Percentiles rank a stretch among this genome's conserved stretches.
Evolutionary conservation across 176 grass and related monocot species (phyloP).

Genomic region (Carex myosuroides): DNA sequence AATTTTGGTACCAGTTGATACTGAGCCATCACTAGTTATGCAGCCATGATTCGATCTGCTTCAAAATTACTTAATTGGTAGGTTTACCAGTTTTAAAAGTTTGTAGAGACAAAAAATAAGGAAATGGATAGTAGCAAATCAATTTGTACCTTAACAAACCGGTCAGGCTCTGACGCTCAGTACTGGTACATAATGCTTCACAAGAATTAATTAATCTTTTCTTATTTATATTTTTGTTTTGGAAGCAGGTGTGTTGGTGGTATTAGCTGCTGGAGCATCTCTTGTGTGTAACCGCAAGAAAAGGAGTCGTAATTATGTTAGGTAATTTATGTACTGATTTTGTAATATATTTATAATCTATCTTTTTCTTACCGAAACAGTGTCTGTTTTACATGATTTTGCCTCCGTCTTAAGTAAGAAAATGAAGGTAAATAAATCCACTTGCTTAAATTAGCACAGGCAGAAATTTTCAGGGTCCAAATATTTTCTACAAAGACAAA

Average conservation of each 20-base stretch:
- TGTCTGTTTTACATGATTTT: too few species aligned
- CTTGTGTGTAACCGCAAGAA: neutral
- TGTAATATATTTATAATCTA: neutral
- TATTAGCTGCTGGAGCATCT: conserved; percentile 7
- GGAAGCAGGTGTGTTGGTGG: conserved; percentile 9
- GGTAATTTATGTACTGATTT: neutral
- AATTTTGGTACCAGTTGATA: neutral
- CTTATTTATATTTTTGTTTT: neutral
- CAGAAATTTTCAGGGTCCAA: neutral
- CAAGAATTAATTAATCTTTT: neutral
- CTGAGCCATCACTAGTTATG: neutral
- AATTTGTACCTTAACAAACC: neutral
- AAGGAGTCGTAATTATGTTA: conserved; percentile 3
- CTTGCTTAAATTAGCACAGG: neutral
- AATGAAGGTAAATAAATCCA: neutral
- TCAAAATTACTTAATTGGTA: neutral
- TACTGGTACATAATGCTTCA: neutral
- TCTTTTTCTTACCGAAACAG: too few species aligned
- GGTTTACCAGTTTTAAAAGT: neutral
- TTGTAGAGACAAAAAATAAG: neutral
- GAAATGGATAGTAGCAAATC: neutral
- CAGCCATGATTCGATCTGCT: neutral
- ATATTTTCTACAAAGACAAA: neutral
- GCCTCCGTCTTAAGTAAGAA: too few species aligned
- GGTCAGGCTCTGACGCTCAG: neutral